These are phyloP conservation scores for Rhizophora apiculata DNA, from an alignment of 345 rosid species.

Conservation along the genomic window DNA sequence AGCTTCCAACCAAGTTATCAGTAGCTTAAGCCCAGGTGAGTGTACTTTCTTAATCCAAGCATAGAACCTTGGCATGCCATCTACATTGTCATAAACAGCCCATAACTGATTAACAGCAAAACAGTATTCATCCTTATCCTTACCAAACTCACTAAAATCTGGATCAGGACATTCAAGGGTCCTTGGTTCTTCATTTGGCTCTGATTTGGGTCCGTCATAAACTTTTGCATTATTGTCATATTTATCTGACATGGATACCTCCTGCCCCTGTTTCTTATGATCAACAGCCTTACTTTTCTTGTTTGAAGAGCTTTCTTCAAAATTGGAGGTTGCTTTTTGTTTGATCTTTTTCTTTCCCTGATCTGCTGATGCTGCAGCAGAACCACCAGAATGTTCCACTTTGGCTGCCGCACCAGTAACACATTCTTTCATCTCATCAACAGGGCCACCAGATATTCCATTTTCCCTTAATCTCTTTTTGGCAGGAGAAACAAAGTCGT, in stretches of 20 bases:
- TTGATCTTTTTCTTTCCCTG: slow-evolving; percentile 16
- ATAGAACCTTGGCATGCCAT: slow-evolving; percentile 84
- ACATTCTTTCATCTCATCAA: slow-evolving; percentile 18
- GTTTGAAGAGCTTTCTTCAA: slow-evolving; percentile 23
- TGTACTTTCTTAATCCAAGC: slow-evolving; percentile 56
- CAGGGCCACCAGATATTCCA: slow-evolving; percentile 10
- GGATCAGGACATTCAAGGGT: slow-evolving; percentile 51
- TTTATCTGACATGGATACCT: slow-evolving; percentile 9
- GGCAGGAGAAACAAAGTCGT: slow-evolving; percentile 27
- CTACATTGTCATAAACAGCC: slow-evolving; percentile 78
- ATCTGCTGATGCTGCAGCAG: slow-evolving; percentile 19
- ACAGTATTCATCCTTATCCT: slow-evolving; percentile 32
- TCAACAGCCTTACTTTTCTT: slow-evolving; percentile 26
- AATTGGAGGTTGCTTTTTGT: slow-evolving; percentile 25
- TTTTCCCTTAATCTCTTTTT: slow-evolving; percentile 38
- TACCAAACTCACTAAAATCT: slow-evolving; percentile 69
- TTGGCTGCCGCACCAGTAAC: slow-evolving; percentile 19
- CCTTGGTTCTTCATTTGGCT: slow-evolving; percentile 12
- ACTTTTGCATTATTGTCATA: slow-evolving; percentile 3
- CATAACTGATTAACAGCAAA: slow-evolving; percentile 74
- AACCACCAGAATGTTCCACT: slow-evolving; percentile 27
- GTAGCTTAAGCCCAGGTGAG: slow-evolving; percentile 54
- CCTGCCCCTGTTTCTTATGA: slow-evolving; percentile 27
- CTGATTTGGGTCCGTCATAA: slow-evolving; percentile 13
- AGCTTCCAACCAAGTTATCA: slow-evolving; percentile 76